A percentile compares a stretch with the other conserved stretches of the same genome.
Conservation (phyloP, 106 monocot genomes). For the Acanthochlamys bracteata region DNA sequence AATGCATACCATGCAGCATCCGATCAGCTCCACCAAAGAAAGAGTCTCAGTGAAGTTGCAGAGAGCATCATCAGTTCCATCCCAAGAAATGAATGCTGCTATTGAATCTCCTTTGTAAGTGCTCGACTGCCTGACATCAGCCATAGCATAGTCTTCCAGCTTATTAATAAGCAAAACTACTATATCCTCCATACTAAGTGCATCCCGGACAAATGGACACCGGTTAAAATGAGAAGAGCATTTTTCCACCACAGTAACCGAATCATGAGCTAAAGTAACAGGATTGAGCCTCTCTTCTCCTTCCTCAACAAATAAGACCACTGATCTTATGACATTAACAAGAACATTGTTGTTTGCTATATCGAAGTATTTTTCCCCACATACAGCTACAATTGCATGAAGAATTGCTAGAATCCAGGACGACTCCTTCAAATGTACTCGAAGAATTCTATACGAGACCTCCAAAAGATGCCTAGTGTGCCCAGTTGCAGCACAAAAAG, state of each 20-base stretch:
- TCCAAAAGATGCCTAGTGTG: slow-evolving; percentile 42
- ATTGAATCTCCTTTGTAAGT: slow-evolving; percentile 5
- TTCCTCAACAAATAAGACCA: slow-evolving; percentile 51
- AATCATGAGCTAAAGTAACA: neutral
- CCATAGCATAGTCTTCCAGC: slow-evolving; percentile 27
- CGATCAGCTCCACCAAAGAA: slow-evolving; percentile 70
- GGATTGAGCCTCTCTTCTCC: neutral
- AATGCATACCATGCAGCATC: slow-evolving; percentile 54
- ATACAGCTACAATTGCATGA: slow-evolving; percentile 58
- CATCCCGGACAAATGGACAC: slow-evolving; percentile 49
- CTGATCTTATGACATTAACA: slow-evolving; percentile 24
- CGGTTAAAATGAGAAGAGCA: slow-evolving; percentile 26
- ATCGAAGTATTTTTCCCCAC: slow-evolving; percentile 37
- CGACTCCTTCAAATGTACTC: slow-evolving; percentile 18
- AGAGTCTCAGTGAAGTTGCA: slow-evolving; percentile 46
- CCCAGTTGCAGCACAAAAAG: slow-evolving; percentile 33
- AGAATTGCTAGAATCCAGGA: slow-evolving; percentile 36
- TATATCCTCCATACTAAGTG: slow-evolving; percentile 35
- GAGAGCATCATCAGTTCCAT: slow-evolving; percentile 12
- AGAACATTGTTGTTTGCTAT: slow-evolving; percentile 16
- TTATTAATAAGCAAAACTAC: slow-evolving; percentile 31
- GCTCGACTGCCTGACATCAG: neutral
- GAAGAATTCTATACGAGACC: slow-evolving; percentile 52
- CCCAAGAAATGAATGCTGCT: slow-evolving; percentile 8
- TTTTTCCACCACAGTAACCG: neutral